Percentiles rank a stretch among this genome's conserved stretches.
Conservation (phyloP, 2,329 filamentous ascomycete species). For the Fusarium sp. region DNA sequence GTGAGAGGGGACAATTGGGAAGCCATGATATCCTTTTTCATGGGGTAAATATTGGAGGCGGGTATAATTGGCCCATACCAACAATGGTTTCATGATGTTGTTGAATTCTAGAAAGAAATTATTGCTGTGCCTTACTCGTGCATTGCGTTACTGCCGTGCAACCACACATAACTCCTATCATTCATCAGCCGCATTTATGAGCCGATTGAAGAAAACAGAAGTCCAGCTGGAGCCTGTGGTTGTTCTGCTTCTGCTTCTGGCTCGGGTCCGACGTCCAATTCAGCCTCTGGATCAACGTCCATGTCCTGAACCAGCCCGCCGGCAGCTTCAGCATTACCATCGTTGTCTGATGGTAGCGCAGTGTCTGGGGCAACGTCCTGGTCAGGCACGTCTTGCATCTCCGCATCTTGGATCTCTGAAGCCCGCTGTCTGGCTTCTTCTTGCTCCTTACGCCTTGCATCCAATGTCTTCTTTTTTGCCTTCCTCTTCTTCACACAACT, state of each 20-base stretch:
- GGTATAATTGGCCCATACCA: not conserved
- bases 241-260: not conserved
- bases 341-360: not conserved
- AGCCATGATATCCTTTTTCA: constrained; percentile 2
- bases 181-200: not conserved
- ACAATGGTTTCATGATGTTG: not conserved
- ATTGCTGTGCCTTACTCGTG: not conserved
- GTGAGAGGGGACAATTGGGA: not conserved
- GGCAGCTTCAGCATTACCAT: not conserved
- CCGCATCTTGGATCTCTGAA: not conserved
- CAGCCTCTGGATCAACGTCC: not conserved
- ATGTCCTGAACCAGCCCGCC: not conserved
- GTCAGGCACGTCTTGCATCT: not conserved
- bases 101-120: not conserved
- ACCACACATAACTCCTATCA: not conserved
- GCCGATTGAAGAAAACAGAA: not conserved
- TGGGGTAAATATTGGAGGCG: not conserved
- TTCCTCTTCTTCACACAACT: not conserved
- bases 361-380: not conserved
- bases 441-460: not conserved
- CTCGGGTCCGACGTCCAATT: not conserved
- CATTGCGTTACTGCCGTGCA: constrained; percentile 1
- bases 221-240: constrained; percentile 2
- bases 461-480: not conserved
- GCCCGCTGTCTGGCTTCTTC: not conserved